phyloP scores from a whole-genome alignment of 2,329 filamentous ascomycete species.

The Alternaria longipes region DNA sequence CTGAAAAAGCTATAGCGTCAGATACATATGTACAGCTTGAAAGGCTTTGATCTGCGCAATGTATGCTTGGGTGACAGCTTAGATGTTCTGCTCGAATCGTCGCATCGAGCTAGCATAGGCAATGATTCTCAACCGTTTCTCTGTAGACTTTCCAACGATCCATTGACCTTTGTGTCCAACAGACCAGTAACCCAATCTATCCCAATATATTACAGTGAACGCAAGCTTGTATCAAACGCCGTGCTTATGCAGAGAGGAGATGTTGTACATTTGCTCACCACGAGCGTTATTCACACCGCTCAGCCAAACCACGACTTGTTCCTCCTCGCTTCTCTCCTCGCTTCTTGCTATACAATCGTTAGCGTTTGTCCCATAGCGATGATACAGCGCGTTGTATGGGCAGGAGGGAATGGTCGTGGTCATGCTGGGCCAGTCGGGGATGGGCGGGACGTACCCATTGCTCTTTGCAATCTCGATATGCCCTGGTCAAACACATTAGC shows the following conservation, averaged over 20 bases:
- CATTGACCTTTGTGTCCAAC: neutral
- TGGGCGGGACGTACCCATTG: constrained; percentile 74
- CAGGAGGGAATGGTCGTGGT: neutral
- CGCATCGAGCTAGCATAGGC: neutral
- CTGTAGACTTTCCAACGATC: neutral
- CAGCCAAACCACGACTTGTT: constrained; percentile 34
- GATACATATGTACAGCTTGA: neutral
- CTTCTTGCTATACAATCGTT: constrained; percentile 26
- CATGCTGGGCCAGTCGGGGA: neutral
- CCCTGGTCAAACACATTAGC: constrained; percentile 62
- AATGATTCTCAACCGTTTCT: neutral
- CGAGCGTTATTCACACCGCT: neutral
- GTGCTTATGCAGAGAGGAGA: constrained; percentile 24
- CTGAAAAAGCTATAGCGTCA: neutral
- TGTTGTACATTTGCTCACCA: constrained; percentile 13
- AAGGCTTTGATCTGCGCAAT: neutral
- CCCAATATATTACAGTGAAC: constrained; percentile 1
- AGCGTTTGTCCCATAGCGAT: constrained; percentile 2
- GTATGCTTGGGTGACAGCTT: neutral
- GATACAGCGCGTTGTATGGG: neutral
- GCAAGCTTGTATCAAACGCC: constrained; percentile 17
- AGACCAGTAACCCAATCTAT: neutral
- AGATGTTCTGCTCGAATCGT: neutral
- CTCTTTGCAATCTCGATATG: constrained; percentile 94
- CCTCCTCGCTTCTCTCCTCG: constrained; percentile 34